Conservation (phyloP, 257 asterid species). For the Primulina tabacum region DNA sequence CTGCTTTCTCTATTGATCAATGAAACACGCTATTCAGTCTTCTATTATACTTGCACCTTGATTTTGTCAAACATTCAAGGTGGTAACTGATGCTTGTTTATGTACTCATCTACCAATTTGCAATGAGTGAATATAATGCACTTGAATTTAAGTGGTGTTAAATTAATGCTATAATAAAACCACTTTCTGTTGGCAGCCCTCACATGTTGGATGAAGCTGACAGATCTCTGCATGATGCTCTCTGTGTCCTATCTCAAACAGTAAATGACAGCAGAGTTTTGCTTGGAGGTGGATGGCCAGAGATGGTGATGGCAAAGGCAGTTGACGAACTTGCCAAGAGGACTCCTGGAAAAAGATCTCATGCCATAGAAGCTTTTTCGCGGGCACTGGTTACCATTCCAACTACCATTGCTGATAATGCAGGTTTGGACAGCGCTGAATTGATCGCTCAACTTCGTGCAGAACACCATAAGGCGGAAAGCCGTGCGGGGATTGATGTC, state of each 20-base stretch:
- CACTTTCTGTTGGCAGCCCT: conserved; percentile 43
- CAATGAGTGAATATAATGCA: not conserved
- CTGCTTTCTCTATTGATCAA: not conserved
- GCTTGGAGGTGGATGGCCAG: conserved; percentile 96
- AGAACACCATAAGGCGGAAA: conserved; percentile 78
- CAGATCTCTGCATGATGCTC: conserved; percentile 86
- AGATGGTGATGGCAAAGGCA: conserved; percentile 92
- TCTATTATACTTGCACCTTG: not conserved
- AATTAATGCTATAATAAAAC: not conserved
- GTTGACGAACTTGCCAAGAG: conserved; percentile 83
- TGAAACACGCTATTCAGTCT: not conserved
- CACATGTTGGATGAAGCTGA: conserved; percentile 94
- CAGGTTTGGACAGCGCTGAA: conserved; percentile 89
- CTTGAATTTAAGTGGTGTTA: not conserved
- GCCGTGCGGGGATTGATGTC: conserved; percentile 81
- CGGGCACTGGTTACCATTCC: conserved; percentile 83
- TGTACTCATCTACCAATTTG: not conserved
- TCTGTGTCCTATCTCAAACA: conserved; percentile 89
- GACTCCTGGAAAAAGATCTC: conserved; percentile 88
- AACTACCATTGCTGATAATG: conserved; percentile 86
- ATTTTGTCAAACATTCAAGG: not conserved
- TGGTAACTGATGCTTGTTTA: not conserved
- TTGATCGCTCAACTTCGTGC: conserved; percentile 87
- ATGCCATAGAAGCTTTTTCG: conserved; percentile 89
- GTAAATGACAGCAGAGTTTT: conserved; percentile 82